Evolutionary conservation across 352 stramenopile species (phyloP).

Genomic region (Phytophthora boehmeriae): DNA sequence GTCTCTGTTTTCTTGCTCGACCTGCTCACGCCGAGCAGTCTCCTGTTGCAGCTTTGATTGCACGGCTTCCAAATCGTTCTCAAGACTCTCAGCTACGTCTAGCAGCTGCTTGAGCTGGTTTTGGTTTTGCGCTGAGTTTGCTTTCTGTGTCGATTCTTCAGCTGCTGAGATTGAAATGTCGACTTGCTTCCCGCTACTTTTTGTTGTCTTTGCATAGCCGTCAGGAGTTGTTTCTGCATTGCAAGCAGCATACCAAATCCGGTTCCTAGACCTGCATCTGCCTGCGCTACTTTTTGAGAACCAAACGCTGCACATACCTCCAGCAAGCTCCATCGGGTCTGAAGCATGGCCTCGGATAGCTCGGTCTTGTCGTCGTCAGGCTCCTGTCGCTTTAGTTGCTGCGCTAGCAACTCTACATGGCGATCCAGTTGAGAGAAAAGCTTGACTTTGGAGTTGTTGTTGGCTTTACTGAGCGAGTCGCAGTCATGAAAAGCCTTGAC

Average conservation of each 20-base stretch:
- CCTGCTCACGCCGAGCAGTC: conserved; percentile 45
- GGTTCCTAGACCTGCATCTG: conserved; percentile 39
- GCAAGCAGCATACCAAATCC: conserved; percentile 45
- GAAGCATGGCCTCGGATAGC: conserved; percentile 37
- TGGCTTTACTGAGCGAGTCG: conserved; percentile 16
- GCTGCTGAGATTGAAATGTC: conserved; percentile 4
- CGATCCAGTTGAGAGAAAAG: conserved; percentile 62
- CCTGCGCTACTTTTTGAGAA: conserved; percentile 34
- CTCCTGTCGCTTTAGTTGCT: conserved; percentile 51
- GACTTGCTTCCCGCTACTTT: conserved; percentile 16
- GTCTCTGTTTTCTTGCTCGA: conserved; percentile 52
- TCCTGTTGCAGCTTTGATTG: conserved; percentile 54
- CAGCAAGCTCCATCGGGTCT: conserved; percentile 57
- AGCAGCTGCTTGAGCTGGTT: conserved; percentile 66
- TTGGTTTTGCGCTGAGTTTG: conserved; percentile 28
- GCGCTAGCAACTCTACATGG: conserved; percentile 52
- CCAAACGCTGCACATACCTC: conserved; percentile 60
- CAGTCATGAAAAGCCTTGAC: conserved; percentile 55
- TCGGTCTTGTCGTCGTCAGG: conserved; percentile 14
- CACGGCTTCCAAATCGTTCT: conserved; percentile 58
- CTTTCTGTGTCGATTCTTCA: conserved; percentile 14
- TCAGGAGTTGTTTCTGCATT: conserved; percentile 60
- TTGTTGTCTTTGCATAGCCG: conserved; percentile 39
- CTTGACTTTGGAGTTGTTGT: conserved; percentile 23
- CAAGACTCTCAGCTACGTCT: conserved; percentile 65